phyloP scores from a whole-genome alignment of 1,284 basidiomycete genomes.

The Ustilago esculenta region DNA sequence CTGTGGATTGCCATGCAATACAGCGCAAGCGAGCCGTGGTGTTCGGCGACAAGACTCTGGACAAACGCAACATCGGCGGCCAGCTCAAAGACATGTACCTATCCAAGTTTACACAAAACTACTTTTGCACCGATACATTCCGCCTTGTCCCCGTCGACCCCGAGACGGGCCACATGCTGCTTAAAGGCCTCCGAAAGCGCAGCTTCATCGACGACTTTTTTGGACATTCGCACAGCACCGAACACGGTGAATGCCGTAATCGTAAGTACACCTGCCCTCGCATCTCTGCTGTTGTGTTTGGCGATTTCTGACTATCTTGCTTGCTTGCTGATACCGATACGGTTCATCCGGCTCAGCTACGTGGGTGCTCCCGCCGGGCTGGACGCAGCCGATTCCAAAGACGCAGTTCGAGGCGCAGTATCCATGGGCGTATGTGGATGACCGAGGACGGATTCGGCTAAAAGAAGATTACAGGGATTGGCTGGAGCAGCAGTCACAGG shows the following conservation, averaged over 20 bases:
- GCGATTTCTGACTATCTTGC: no score
- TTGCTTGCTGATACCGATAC: neutral
- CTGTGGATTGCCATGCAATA: neutral
- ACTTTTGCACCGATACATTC: slow-evolving; percentile 30
- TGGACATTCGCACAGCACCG: slow-evolving; percentile 10
- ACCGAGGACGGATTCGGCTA: slow-evolving; percentile 21
- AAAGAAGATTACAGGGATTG: slow-evolving; percentile 23
- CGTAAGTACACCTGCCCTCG: no score
- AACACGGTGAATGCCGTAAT: slow-evolving; percentile 22
- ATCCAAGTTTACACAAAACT: slow-evolving; percentile 26
- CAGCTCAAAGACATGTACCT: slow-evolving; percentile 39
- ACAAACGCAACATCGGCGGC: slow-evolving; percentile 35
- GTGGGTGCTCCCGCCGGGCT: slow-evolving; percentile 27
- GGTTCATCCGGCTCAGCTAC: slow-evolving; percentile 10
- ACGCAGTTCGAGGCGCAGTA: slow-evolving; percentile 43
- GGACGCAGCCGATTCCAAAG: slow-evolving; percentile 42
- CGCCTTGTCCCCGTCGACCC: slow-evolving; percentile 44
- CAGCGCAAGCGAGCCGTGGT: slow-evolving; percentile 5
- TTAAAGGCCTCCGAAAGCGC: slow-evolving; percentile 22
- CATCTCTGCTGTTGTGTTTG: neutral
- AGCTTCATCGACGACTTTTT: slow-evolving; percentile 14
- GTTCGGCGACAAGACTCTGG: neutral
- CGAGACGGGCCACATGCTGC: slow-evolving; percentile 34
- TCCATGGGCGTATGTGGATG: slow-evolving; percentile 29
- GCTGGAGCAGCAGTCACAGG: slow-evolving; percentile 20